Base-by-base conservation (phyloP, 139 green algal genomes). In the Tetraselmis striata region DNA sequence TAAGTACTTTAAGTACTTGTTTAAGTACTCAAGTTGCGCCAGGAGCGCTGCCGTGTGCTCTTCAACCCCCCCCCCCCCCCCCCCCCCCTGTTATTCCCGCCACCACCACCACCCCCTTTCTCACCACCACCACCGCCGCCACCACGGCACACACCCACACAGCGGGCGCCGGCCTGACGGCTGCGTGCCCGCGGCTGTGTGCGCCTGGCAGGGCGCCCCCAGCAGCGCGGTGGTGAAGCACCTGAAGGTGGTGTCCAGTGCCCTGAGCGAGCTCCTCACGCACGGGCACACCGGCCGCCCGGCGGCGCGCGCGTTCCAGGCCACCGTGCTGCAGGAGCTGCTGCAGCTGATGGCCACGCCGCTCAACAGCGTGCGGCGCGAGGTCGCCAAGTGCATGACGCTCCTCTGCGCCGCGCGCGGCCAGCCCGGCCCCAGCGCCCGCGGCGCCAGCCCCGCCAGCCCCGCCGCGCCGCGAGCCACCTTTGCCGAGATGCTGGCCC, bases 271-370 rank as follows among this genome's bases (percentile, higher is more conserved):
- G 83, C 77, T 89, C 28, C n/a, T 45, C 76, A 0, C 74, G 84
- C 74, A 79, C 29, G n/a, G 30, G 23, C 25, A 67, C 32, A 75
- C 26, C 78, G 27, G 32, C 59, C 81, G 27, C 28, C 78, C 67
- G 28, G 78, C 28, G 78, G 75, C 74, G 75, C 58, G 32, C 29
- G 32, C 30, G 2, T 88, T 84, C 59, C 80, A 88, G 77, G 80
- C 77, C 0, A 59, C 59, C 1, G 22, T 88, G 27, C 84, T 93
- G 77, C n/a, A 32, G 1, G 89, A 94, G 87, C 84, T 94, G 29
- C 30, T 75, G 1, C 32, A 67, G 0, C 24, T 84, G n/a, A 29
- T 90, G 23, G 29, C 29, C 28, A 27, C 76, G 79, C 28, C 32
- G 76, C 22, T 28, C 74, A 80, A 84, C n/a, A 59, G 45, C 24